phyloP scores from a whole-genome alignment of 306 rosid species.

The Dryas alaskensis region DNA sequence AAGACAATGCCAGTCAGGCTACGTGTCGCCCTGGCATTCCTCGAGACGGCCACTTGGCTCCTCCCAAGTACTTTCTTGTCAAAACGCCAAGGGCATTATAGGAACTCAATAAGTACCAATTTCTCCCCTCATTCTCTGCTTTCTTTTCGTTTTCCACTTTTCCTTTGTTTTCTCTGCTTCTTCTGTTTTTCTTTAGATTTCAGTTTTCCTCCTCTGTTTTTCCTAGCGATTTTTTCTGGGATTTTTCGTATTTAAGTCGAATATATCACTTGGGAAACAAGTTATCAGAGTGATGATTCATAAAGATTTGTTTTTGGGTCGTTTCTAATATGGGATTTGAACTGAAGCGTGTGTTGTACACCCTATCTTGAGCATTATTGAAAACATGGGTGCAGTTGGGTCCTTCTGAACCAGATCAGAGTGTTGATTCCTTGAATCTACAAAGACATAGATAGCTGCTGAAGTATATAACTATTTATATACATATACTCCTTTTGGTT shows the following conservation, averaged over 20 bases:
- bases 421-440: not conserved
- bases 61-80: constrained; percentile 28
- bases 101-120: constrained; percentile 20
- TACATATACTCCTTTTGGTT: no score
- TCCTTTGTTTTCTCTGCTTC: not conserved
- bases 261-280: constrained; percentile 10
- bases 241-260: constrained; percentile 6
- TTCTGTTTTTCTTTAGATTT: not conserved
- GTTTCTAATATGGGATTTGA: constrained; percentile 24
- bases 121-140: not conserved
- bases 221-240: constrained; percentile 14
- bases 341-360: constrained; percentile 19
- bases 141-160: not conserved
- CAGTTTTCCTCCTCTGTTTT: constrained; percentile 9
- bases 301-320: constrained; percentile 6
- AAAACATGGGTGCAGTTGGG: not conserved
- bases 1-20: constrained; percentile 32
- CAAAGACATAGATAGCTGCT: constrained; percentile 17
- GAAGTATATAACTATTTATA: not conserved
- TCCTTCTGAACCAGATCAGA: constrained; percentile 31
- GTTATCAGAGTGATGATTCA: not conserved
- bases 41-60: constrained; percentile 46
- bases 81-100: constrained; percentile 44
- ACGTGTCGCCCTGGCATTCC: constrained; percentile 45
- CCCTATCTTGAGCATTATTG: not conserved